phyloP scores from a whole-genome alignment of 495 filamentous ascomycete genomes.

The Sordaria brevicollis region DNA sequence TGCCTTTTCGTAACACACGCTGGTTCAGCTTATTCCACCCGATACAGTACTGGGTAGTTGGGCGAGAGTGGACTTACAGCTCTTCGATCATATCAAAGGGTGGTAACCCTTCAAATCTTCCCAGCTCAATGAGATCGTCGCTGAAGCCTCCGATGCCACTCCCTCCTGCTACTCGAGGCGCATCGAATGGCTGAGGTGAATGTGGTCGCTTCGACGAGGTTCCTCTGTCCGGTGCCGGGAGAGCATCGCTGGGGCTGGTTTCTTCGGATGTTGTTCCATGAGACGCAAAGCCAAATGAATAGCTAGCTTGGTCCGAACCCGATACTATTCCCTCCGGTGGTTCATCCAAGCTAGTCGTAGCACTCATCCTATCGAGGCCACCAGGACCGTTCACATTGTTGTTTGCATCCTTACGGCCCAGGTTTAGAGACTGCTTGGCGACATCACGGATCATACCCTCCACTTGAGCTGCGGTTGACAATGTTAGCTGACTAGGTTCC shows the following conservation, averaged over 20 bases:
- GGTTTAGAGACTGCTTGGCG: conserved; percentile 5
- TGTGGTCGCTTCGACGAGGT: not conserved
- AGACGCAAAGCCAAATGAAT: not conserved
- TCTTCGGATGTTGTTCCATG: not conserved
- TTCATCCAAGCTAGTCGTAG: not conserved
- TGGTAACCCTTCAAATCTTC: conserved; percentile 32
- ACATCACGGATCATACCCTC: conserved; percentile 33
- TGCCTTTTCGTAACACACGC: not conserved
- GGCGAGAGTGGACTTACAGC: conserved; percentile 25
- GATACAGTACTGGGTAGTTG: not conserved
- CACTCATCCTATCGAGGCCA: not conserved
- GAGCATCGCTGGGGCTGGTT: not conserved
- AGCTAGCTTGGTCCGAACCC: not conserved
- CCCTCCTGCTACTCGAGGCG: not conserved
- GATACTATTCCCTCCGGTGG: not conserved
- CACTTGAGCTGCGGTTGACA: conserved; percentile 30
- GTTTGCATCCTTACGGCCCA: not conserved
- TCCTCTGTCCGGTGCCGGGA: not conserved
- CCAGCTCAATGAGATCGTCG: conserved; percentile 27
- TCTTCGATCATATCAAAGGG: conserved; percentile 39
- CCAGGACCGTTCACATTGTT: not conserved
- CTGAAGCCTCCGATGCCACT: not conserved
- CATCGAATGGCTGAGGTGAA: not conserved
- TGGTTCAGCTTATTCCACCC: not conserved
- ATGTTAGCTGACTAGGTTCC: not conserved